These are phyloP conservation scores for Cryphonectria naterciae DNA, from an alignment of 2,329 filamentous ascomycete genomes.

Conservation along the genomic window DNA sequence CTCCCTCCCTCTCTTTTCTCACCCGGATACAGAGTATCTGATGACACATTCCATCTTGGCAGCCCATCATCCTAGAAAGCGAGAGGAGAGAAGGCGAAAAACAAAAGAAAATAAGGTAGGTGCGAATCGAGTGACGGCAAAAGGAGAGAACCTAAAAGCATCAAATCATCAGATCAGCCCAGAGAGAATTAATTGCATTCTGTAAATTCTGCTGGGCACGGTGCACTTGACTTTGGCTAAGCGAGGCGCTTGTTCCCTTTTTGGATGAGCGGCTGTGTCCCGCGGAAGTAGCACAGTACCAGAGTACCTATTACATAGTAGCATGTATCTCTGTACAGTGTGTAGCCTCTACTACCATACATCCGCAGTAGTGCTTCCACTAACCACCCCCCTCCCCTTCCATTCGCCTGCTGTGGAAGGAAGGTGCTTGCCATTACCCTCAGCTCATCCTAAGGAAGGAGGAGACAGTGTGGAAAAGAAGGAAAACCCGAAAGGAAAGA, in stretches of 20 bases:
- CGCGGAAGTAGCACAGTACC: background rate
- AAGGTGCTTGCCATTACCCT: background rate
- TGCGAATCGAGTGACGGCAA: background rate
- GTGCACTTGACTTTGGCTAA: conserved; percentile 5
- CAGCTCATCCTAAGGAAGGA: background rate
- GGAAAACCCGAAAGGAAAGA: background rate
- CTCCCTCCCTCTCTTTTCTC: background rate
- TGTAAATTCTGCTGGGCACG: background rate
- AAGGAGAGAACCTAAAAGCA: conserved; percentile 1
- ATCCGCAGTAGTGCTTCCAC: background rate
- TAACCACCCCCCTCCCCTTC: background rate
- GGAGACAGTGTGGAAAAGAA: background rate
- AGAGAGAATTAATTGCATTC: background rate
- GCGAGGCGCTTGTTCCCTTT: conserved; percentile 8
- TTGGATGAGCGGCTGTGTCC: conserved; percentile 3
- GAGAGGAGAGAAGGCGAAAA: background rate
- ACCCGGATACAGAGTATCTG: background rate
- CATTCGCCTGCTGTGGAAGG: background rate
- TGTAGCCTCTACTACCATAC: background rate
- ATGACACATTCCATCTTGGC: background rate
- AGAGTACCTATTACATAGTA: background rate
- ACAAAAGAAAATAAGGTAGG: background rate
- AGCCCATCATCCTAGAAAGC: background rate
- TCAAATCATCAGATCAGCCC: background rate
- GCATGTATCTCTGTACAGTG: conserved; percentile 3